Evolutionary conservation across 1,284 basidiomycete species (phyloP).

Genomic region (Takashimella koratensis): DNA sequence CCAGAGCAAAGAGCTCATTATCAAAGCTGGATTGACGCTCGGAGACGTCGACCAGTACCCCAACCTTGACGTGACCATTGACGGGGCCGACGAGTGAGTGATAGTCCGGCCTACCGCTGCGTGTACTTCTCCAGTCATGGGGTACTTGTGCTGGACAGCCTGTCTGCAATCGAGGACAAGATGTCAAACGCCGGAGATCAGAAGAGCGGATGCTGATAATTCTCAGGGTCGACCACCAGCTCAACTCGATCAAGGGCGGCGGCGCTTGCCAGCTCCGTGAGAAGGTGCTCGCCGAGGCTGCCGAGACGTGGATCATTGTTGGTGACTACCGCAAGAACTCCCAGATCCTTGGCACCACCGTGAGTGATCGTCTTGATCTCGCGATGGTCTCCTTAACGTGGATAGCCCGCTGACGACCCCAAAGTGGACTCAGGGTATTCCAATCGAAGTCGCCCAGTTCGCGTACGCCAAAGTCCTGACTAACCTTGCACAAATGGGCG

Average conservation of each 20-base stretch:
- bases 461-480: constrained; percentile 85
- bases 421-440: constrained; percentile 84
- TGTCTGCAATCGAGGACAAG: no score
- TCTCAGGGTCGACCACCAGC: constrained; percentile 70
- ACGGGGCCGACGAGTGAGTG: constrained; percentile 94
- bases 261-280: constrained; percentile 96
- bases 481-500: constrained; percentile 57
- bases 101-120: not conserved
- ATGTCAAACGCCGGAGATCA: no score
- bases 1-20: constrained; percentile 93
- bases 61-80: constrained; percentile 88
- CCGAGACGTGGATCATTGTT: constrained; percentile 90
- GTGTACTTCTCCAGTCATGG: no score
- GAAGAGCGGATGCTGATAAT: no score
- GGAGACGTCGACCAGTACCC: constrained; percentile 93
- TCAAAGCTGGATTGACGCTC: constrained; percentile 70
- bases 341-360: constrained; percentile 73
- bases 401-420: no score
- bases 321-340: constrained; percentile 95
- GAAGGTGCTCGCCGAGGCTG: constrained; percentile 95
- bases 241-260: constrained; percentile 97
- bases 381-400: no score
- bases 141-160: no score
- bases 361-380: no score
- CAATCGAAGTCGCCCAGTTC: constrained; percentile 94